Evolutionary conservation across 225 moss, liverwort and hornwort genomes (phyloP).

Genomic region (Sphagnum tenellum): DNA sequence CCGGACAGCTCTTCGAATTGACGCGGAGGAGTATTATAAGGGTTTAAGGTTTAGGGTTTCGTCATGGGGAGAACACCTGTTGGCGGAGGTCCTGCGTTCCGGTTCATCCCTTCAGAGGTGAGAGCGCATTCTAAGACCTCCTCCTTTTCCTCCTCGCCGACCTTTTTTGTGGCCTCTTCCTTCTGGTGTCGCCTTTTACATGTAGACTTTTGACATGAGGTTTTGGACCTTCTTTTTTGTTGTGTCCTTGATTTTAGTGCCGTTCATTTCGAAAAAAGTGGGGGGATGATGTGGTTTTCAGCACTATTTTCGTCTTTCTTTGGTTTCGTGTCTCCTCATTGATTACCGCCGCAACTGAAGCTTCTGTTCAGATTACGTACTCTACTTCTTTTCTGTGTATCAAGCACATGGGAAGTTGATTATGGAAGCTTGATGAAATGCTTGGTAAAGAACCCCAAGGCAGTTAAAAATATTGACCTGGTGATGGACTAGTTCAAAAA

Average conservation of each 20-base stretch:
- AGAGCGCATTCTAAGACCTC: not conserved
- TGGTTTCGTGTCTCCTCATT: too few relatives aligned
- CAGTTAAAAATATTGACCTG: too few relatives aligned
- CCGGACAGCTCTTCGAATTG: too few relatives aligned
- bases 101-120: conserved; percentile 43
- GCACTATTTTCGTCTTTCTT: not conserved
- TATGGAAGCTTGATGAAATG: too few relatives aligned
- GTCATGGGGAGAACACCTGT: conserved; percentile 49
- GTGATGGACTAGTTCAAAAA: too few relatives aligned
- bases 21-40: too few relatives aligned
- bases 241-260: not conserved
- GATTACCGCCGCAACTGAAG: too few relatives aligned
- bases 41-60: not conserved
- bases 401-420: too few relatives aligned
- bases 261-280: not conserved
- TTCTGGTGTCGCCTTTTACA: not conserved
- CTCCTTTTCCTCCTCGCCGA: not conserved
- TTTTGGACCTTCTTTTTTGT: not conserved
- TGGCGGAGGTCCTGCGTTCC: conserved; percentile 55
- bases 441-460: too few relatives aligned
- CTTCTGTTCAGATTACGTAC: too few relatives aligned
- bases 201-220: not conserved
- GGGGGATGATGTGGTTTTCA: not conserved
- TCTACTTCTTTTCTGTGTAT: too few relatives aligned
- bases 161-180: not conserved